phyloP scores from a whole-genome alignment of 768 basidiomycete species.

The Pleurotus platypus region DNA sequence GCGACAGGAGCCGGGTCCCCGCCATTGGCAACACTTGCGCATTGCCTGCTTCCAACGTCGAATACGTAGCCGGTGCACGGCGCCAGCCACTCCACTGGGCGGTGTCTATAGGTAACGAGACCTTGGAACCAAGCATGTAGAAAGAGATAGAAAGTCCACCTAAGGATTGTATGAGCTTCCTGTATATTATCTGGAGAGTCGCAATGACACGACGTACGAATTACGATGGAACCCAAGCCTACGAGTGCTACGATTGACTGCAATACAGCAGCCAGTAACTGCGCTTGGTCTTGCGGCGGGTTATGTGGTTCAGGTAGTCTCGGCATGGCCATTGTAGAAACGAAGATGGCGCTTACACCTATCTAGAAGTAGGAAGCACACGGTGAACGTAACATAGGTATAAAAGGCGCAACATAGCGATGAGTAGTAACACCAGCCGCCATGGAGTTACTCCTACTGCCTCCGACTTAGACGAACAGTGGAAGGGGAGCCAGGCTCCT shows the following conservation, averaged over 20 bases:
- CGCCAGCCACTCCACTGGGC: background rate
- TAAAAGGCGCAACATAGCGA: slow-evolving; percentile 51
- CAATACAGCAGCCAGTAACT: no score
- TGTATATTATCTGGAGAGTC: no score
- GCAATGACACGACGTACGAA: no score
- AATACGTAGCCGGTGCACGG: no score
- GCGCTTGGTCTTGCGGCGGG: slow-evolving; percentile 46
- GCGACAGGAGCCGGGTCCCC: no score
- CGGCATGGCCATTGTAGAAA: slow-evolving; percentile 68
- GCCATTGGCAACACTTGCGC: no score
- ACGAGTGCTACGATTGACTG: no score
- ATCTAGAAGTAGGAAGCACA: slow-evolving; percentile 40
- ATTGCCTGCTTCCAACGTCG: no score
- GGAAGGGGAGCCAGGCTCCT: slow-evolving; percentile 83
- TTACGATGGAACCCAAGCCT: no score
- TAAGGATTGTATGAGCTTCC: slow-evolving; percentile 14
- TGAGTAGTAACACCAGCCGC: slow-evolving; percentile 64
- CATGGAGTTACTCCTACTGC: slow-evolving; percentile 64
- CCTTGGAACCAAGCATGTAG: background rate
- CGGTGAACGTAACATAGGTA: no score
- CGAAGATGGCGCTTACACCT: slow-evolving; percentile 91
- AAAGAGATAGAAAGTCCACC: background rate
- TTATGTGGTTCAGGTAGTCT: slow-evolving; percentile 52
- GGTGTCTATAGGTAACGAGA: background rate
- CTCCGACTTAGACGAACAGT: slow-evolving; percentile 33